Percentiles rank a stretch among this genome's conserved stretches.
These are phyloP conservation scores for Ceratocystis eucalypticola DNA, from an alignment of 2,329 filamentous ascomycete species.

Conservation along the genomic window DNA sequence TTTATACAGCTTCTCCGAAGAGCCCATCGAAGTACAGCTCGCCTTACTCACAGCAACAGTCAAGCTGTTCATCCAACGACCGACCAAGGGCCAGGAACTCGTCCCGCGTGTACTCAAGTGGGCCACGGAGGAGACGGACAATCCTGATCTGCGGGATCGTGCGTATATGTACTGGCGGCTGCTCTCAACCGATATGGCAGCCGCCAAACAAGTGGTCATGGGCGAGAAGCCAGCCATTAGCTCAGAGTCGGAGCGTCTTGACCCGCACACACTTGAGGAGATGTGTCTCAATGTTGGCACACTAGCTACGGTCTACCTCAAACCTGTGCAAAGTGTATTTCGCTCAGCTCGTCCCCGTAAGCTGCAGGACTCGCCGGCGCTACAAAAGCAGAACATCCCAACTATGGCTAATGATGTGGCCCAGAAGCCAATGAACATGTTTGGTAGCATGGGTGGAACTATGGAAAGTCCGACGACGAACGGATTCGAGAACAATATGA, in stretches of 20 bases:
- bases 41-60: constrained; percentile 91
- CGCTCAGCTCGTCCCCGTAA: constrained; percentile 69
- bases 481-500: neutral
- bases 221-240: constrained; percentile 94
- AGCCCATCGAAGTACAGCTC: constrained; percentile 89
- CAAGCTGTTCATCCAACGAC: constrained; percentile 93
- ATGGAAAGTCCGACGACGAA: constrained; percentile 26
- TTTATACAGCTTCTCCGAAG: constrained; percentile 81
- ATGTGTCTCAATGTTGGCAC: constrained; percentile 96
- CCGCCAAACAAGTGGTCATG: constrained; percentile 85
- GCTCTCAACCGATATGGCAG: constrained; percentile 77
- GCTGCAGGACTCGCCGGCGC: constrained; percentile 67
- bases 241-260: constrained; percentile 86
- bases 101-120: constrained; percentile 94
- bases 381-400: constrained; percentile 58
- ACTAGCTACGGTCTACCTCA: constrained; percentile 90
- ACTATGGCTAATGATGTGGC: constrained; percentile 32
- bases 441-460: constrained; percentile 31
- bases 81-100: constrained; percentile 83
- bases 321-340: constrained; percentile 95
- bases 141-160: constrained; percentile 86
- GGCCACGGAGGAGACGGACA: constrained; percentile 98
- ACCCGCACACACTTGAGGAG: constrained; percentile 82
- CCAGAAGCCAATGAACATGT: constrained; percentile 47
- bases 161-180: constrained; percentile 99